A percentile compares a stretch with the other conserved stretches of the same genome.
Conservation (phyloP, 306 rosid genomes). For the Trifolium subterraneum region DNA sequence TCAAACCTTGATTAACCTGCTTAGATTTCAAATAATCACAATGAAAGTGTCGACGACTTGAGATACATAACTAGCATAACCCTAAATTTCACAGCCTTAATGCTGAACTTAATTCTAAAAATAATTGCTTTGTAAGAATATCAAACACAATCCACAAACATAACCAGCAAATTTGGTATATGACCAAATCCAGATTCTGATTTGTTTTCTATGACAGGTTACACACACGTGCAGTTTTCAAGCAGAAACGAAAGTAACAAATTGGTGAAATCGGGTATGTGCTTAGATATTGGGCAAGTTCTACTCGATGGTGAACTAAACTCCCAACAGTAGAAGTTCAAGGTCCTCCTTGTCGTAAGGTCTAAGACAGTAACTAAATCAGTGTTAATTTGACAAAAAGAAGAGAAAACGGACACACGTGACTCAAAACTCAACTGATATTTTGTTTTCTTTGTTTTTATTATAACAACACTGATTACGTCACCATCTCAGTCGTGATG, state of each 20-base stretch:
- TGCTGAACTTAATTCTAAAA: background rate
- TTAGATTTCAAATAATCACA: background rate
- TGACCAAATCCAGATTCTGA: slow-evolving; percentile 16
- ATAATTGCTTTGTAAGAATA: background rate
- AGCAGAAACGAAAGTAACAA: slow-evolving; percentile 16
- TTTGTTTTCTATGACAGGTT: background rate
- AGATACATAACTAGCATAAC: slow-evolving; percentile 4
- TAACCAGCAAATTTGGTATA: background rate
- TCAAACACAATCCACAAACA: background rate
- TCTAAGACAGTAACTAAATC: background rate
- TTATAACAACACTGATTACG: background rate
- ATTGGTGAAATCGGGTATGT: background rate
- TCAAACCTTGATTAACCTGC: background rate
- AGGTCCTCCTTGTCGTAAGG: background rate
- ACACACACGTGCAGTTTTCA: background rate
- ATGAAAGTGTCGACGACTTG: background rate
- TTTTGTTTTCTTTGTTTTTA: background rate
- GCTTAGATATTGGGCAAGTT: background rate
- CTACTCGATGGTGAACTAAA: background rate
- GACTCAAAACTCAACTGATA: background rate
- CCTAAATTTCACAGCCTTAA: background rate
- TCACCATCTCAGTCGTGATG: background rate
- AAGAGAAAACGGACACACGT: background rate
- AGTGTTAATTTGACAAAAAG: background rate
- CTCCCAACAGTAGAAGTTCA: background rate